A percentile compares a stretch with the other conserved stretches of the same genome.
phyloP scores from a whole-genome alignment of 768 basidiomycete genomes.

The Sporobolomyces pararoseus region DNA sequence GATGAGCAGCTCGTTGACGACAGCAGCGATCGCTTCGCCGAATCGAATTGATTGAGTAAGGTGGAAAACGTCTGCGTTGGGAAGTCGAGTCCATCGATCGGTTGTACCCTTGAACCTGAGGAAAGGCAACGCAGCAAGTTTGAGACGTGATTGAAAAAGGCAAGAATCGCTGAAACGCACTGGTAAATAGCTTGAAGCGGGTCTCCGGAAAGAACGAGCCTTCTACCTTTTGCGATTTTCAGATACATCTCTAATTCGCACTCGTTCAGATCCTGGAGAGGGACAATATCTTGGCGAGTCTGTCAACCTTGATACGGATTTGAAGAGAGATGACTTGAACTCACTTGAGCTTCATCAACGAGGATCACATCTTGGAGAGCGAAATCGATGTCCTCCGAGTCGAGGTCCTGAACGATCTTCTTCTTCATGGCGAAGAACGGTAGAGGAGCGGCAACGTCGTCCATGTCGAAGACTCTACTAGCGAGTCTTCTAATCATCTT shows the following conservation, averaged over 20 bases:
- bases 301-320: background rate
- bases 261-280: background rate
- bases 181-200: slow-evolving; percentile 4
- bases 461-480: background rate
- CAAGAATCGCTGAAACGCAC: background rate
- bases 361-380: background rate
- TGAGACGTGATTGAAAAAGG: background rate
- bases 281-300: background rate
- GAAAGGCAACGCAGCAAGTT: background rate
- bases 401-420: background rate
- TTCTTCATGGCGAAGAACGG: background rate
- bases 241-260: background rate
- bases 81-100: background rate
- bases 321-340: background rate
- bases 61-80: background rate
- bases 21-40: background rate
- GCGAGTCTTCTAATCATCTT: background rate
- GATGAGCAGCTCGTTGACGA: background rate
- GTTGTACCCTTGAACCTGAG: slow-evolving; percentile 1
- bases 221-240: background rate
- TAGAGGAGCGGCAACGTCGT: background rate
- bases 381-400: background rate
- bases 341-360: slow-evolving; percentile 17
- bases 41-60: background rate
- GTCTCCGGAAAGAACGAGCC: slow-evolving; percentile 9